Percentiles rank a stretch among this genome's conserved stretches.
Conservation (phyloP, 1,139 yeast genomes). For the Debaryomyces coudertii region DNA sequence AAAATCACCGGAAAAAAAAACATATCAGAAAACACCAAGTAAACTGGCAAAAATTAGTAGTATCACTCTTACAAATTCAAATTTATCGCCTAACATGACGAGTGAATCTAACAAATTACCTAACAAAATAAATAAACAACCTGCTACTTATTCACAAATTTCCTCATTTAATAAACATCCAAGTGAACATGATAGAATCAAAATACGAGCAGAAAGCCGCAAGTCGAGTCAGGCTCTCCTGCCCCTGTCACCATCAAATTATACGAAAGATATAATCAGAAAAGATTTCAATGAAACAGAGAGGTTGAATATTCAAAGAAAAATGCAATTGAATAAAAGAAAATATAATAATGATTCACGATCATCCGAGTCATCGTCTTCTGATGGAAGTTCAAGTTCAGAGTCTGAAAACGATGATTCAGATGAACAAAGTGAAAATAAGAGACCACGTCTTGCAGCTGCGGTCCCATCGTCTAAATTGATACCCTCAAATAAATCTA, state of each 20-base stretch:
- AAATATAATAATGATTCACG: conserved; percentile 1
- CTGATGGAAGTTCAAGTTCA: conserved; percentile 9
- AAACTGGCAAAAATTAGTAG: not conserved
- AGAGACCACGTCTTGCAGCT: conserved; percentile 20
- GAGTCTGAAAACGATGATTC: conserved; percentile 13
- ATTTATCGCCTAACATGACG: not conserved
- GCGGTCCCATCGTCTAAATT: conserved; percentile 18
- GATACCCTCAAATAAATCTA: not conserved
- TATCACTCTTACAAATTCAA: not conserved
- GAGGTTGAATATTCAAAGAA: not conserved
- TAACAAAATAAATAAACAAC: not conserved
- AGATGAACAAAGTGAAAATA: conserved; percentile 13
- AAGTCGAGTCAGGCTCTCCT: not conserved
- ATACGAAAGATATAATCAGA: not conserved
- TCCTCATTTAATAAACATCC: not conserved
- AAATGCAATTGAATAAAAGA: not conserved
- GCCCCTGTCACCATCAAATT: not conserved
- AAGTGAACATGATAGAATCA: not conserved
- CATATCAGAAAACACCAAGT: not conserved
- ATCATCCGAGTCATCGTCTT: not conserved
- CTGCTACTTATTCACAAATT: not conserved
- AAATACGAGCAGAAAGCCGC: not conserved
- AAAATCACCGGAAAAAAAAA: not conserved
- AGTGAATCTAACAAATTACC: not conserved
- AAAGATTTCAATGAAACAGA: not conserved